A percentile compares a stretch with the other conserved stretches of the same genome.
Evolutionary conservation across 139 green algal species (phyloP).

Genomic region (Gonium pectorale): DNA sequence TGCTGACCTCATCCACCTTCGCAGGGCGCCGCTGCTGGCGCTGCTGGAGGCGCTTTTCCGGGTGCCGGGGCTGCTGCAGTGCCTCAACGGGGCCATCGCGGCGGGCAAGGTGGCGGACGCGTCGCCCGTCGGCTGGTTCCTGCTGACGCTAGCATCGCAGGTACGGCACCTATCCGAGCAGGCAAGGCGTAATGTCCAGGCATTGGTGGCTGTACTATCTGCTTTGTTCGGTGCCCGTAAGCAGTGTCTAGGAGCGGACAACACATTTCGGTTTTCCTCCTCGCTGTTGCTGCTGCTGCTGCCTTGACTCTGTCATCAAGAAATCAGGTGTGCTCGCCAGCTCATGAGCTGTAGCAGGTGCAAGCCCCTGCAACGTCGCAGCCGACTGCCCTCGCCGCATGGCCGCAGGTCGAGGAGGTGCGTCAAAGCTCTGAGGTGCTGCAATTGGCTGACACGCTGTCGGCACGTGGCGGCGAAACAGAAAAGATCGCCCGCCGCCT

Average conservation of each 20-base stretch:
- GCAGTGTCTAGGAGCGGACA: too few relatives aligned
- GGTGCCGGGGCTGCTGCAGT: conserved; percentile 23
- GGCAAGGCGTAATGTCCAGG: too few relatives aligned
- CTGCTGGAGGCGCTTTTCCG: conserved; percentile 40
- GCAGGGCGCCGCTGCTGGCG: conserved; percentile 19
- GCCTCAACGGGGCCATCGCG: conserved; percentile 13
- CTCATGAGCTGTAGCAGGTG: too few relatives aligned
- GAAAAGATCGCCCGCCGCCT: conserved; percentile 39
- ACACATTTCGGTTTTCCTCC: too few relatives aligned
- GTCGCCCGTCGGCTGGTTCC: conserved; percentile 49
- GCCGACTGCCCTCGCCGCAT: too few relatives aligned
- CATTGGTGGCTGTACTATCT: too few relatives aligned
- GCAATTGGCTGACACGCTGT: conserved; percentile 19
- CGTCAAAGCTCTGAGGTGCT: conserved; percentile 21
- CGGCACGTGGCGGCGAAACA: not conserved
- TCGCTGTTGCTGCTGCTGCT: too few relatives aligned
- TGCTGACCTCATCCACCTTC: not conserved
- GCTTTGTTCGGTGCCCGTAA: too few relatives aligned
- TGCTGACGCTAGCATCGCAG: conserved; percentile 36
- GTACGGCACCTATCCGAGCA: too few relatives aligned
- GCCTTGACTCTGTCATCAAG: too few relatives aligned
- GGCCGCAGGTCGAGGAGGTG: conserved; percentile 34
- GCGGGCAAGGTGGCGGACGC: not conserved
- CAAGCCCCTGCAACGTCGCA: too few relatives aligned
- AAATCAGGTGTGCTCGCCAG: too few relatives aligned